Base-by-base conservation (phyloP, 768 basidiomycete genomes). In the Lactifluus echinatus region DNA sequence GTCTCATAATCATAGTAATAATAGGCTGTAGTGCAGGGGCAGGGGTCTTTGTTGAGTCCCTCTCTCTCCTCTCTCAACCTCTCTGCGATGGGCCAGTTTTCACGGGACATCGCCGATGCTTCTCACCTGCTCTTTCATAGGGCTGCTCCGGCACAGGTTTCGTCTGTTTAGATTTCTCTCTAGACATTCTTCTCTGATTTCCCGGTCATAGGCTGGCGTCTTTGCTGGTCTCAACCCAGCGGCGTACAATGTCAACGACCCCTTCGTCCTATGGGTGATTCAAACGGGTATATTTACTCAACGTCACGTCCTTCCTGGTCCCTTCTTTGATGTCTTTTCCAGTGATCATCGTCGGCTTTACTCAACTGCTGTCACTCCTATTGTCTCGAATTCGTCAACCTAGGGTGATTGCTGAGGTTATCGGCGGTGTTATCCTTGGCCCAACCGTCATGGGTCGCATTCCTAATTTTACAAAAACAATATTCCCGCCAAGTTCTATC, bases 371-470 rank as follows among this genome's bases (percentile, higher is more conserved):
- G 10, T 76, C 81, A 0, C 69, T 88, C 19, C 56, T 79, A 50
- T 75, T 96, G 21, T 69, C 74, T 8, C 83, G 77, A 54, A 81
- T 95, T 34, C 83, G 81, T 33, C 94, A 97, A 66, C 95, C 95
- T 2, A 77, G 85, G n/a, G 94, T 97, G 58, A 92, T 96, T 51
- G 84, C 93, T 40, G 94, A 97, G 69, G 87, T 96, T 57, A 81
- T 97, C 54, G 91, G 85, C 0, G 95, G 95, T 21, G 83, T 98
- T 62, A 65, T 97, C 21, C 78, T 97, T 11, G 93, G 93, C 40
- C 72, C 71, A 0, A 73, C 71, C 0, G 79, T 87, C 10, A 82
- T 90, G 79, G 90, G 90, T 2, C 82, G 81, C 26, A 90, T 93
- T 57, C 90, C 88, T 0, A 67, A 75, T 37, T 95, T 93, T 73